Evolutionary conservation across 192 early-diverging fungal genomes (phyloP), one percentile per base, ranked within the genome.

Genomic region (Anaeromyces robustus): DNA sequence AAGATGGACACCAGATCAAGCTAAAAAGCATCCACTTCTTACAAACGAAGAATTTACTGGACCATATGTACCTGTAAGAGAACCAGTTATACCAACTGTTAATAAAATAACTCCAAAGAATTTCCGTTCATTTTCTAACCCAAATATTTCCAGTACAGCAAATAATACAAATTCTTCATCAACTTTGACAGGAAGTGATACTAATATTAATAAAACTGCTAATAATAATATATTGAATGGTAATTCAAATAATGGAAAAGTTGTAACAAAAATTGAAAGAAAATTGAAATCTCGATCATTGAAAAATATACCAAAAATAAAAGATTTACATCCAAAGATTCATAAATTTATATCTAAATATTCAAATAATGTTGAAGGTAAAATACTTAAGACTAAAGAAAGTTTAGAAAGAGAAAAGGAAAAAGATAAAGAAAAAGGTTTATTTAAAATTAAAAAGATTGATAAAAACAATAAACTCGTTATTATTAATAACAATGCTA

Each of bases 21-120:
- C 96, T 12, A 86, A 96, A 59, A 83, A 88, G 29, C 95, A 98
- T 87, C 92, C 89, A 29, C 96, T 95, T 94, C 88, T 96, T 81
- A 89, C 89, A 29, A 89, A 87, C 31, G 83, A 87, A 78, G 52
- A 68, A 68, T 68, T n/a, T 68, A 68, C 52, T n/a, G 52, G 52
- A 0, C 52, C 52, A 68, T 68, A 68, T n/a, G 28, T 68, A 68
- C 52, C 52, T 11, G 37, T 13, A 39, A 39, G 13, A 39, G 52
- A 68, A n/a, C 52, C 52, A 26, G 18, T 18, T n/a, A 9, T 68
- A n/a, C 52, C 52, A n/a, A 26, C 52, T 28, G 5, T 4, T n/a
- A 39, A 14, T 1, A 39, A 39, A 1, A 34, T 34, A 7, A 34
- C 32, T 7, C 32, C 32, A 7, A 34, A 34, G 12, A 39, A 39